Base-by-base conservation (phyloP, 805 yeast species). In the Cyberlindnera bimundalis region DNA sequence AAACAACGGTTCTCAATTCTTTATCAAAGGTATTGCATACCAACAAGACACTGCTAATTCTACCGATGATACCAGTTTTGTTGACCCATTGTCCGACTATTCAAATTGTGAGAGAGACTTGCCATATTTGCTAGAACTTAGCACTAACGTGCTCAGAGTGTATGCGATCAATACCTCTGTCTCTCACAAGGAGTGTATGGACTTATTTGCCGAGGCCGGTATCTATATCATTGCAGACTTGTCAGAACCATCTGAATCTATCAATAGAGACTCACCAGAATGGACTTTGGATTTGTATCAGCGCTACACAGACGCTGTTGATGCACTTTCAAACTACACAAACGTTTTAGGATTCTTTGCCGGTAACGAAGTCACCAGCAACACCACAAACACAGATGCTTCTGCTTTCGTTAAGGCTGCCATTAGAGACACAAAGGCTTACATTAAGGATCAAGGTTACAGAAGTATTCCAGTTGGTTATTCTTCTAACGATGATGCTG, bases 371-470 rank as follows among this genome's bases (percentile, higher is more conserved):
- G 95, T 87, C 46, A 74, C 85, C 54, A 86, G 86, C 62, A 81
- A 82, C 59, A 60, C 59, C 25, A 61, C 84, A 47, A 85, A 83
- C 66, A 77, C 93, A 21, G 83, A 78, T 52, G 80, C 95, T 36
- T 85, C 95, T 31, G 84, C 95, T 4, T 86, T 79, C 57, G 90
- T 88, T 48, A 87, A 87, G 72, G 96, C 96, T 40, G 95, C 95
- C 23, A 71, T 87, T 51, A 81, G 96, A 64, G 96, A 87, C 61
- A 74, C 73, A 59, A 86, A 83, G 67, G 60, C 73, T 18, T 87
- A 87, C 66, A 83, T 87, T 51, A 62, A 68, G 40, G 75, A 70
- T 45, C 70, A 80, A 62, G 70, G 73, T 30, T 83, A 83, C 67
- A 78, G 95, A 64, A 40, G 56, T 19, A 84, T 86, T 49, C 96